Base-by-base conservation (phyloP, 2,329 filamentous ascomycete species). In the Sclerotinia glacialis region DNA sequence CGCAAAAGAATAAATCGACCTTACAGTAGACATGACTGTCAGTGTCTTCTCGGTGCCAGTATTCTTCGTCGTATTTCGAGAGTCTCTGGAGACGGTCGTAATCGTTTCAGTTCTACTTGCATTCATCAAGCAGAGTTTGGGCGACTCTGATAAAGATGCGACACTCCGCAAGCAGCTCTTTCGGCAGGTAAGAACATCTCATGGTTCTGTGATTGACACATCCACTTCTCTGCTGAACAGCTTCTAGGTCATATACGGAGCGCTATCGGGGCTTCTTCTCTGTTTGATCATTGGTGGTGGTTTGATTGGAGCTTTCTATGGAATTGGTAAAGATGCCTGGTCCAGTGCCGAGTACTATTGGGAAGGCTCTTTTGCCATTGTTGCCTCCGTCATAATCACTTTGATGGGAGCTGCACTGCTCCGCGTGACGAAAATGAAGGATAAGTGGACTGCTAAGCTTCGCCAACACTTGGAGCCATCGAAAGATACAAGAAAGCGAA, bases 31-130 rank as follows among this genome's bases (percentile, higher is more conserved):
- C 14, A 88, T 85, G 80, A 87, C 88, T 76, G 82, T 84, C 68
- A 85, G 89, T 76, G 87, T 93, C 67, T 93, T 93, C 77, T 85
- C 89, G 69, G 86, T 92, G 28, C 90, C 89, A 71, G 86, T 96
- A 65, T 96, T 96, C 81, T 93, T 97, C 80, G 91, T 97, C 77
- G 88, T 91, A 79, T 95, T 96, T 77, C 88, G 93, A 75, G 93
- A 96, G 80, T 87, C 87, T 52, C 81, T 96, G 58, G 92, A 96
- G 81, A 90, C 89, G 0, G 88, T 85, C 74, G 92, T 96, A 75
- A 91, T 96, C 72, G 87, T 96, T 69, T 94, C 92, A 0, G 89
- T 96, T n/a, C 82, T 96, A 44, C 84, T 96, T 50, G 87, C 92
- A 28, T 96, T 95, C 76, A 80, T 96, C 67, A 95, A 94, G 78